Evolutionary conservation across 495 filamentous ascomycete genomes (phyloP).

Genomic region (Daldinia loculata): DNA sequence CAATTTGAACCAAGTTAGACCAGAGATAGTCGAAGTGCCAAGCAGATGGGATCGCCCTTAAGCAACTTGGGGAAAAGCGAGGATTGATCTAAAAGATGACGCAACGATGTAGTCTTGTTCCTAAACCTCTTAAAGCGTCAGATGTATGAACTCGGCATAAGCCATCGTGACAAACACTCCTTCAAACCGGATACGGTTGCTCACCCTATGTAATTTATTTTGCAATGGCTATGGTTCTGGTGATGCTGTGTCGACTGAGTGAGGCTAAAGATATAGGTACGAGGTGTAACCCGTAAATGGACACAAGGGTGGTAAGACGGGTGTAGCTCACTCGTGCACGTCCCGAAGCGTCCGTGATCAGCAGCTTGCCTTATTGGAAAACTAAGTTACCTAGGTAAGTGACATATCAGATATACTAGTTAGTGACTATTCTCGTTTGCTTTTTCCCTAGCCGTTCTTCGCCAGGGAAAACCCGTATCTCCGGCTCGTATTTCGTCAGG

Average conservation of each 20-base stretch:
- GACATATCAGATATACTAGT: constrained; percentile 32
- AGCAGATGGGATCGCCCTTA: constrained; percentile 26
- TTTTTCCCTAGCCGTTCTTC: not conserved
- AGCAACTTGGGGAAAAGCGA: constrained; percentile 17
- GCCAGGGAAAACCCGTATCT: not conserved
- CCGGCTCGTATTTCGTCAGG: constrained; percentile 7
- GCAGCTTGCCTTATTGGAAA: constrained; percentile 22
- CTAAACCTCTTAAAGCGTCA: constrained; percentile 24
- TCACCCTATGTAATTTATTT: constrained; percentile 26
- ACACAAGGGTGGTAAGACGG: constrained; percentile 36
- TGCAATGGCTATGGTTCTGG: constrained; percentile 2
- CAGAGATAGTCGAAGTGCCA: constrained; percentile 34
- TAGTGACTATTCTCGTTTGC: constrained; percentile 3
- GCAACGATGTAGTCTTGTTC: constrained; percentile 17
- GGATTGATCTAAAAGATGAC: constrained; percentile 37
- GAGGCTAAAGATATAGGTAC: constrained; percentile 26
- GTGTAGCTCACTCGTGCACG: constrained; percentile 30
- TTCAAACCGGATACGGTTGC: constrained; percentile 19
- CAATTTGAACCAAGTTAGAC: constrained; percentile 22
- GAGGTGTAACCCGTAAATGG: constrained; percentile 33
- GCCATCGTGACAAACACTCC: constrained; percentile 16
- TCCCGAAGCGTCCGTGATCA: constrained; percentile 39
- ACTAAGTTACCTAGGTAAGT: constrained; percentile 5
- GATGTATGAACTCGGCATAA: constrained; percentile 28
- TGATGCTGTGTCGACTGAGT: constrained; percentile 14